A percentile compares a stretch with the other conserved stretches of the same genome.
These are phyloP conservation scores for Aspergillus affinis DNA, from an alignment of 495 filamentous ascomycete species.

Conservation along the genomic window DNA sequence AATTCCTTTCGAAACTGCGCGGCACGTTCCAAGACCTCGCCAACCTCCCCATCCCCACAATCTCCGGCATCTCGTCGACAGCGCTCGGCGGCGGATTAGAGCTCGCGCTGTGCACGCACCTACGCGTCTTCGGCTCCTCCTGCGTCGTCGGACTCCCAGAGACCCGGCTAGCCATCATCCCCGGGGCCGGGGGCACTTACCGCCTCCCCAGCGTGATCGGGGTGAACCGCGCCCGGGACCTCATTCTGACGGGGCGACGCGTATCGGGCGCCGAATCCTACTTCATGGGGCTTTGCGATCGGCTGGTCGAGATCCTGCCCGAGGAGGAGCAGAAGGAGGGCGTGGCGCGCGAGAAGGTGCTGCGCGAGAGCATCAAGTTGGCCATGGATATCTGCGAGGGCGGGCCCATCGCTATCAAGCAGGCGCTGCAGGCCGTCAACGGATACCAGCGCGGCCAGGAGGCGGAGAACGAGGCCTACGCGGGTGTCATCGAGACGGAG, in stretches of 20 bases:
- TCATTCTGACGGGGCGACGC: constrained; percentile 81
- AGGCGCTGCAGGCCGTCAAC: constrained; percentile 69
- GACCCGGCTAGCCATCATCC: constrained; percentile 87
- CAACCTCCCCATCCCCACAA: constrained; percentile 79
- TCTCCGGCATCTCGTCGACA: constrained; percentile 74
- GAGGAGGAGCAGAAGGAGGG: constrained; percentile 53
- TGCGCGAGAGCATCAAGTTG: constrained; percentile 72
- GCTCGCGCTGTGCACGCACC: constrained; percentile 78
- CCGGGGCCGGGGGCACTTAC: constrained; percentile 90
- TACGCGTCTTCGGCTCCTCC: constrained; percentile 76
- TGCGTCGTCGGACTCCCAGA: constrained; percentile 82
- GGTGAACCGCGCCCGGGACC: constrained; percentile 68
- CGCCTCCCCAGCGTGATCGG: constrained; percentile 79
- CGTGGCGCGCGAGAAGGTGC: constrained; percentile 60
- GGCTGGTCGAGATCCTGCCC: constrained; percentile 70
- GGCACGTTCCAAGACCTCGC: constrained; percentile 66
- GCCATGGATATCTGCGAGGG: constrained; percentile 84
- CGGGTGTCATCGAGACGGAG: constrained; percentile 73
- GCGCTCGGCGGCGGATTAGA: constrained; percentile 94
- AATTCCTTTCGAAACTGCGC: constrained; percentile 76
- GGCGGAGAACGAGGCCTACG: constrained; percentile 76
- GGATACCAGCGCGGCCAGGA: constrained; percentile 58
- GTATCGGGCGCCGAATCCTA: constrained; percentile 79
- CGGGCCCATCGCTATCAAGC: constrained; percentile 74
- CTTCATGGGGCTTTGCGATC: constrained; percentile 78